Evolutionary conservation across 345 rosid species (phyloP).

Genomic region (Psidium friedrichsthalianum): DNA sequence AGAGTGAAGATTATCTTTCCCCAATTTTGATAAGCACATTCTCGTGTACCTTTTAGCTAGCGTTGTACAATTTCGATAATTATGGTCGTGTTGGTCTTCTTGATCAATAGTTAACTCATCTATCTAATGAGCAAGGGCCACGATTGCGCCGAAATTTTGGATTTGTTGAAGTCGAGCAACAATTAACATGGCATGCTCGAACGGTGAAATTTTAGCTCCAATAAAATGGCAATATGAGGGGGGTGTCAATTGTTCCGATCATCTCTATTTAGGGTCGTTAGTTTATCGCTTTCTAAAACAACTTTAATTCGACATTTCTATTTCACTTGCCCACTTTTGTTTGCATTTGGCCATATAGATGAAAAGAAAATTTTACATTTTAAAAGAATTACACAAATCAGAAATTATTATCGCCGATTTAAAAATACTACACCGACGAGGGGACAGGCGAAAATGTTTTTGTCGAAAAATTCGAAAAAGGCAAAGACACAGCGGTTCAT

Average conservation of each 20-base stretch:
- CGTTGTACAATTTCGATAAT: too few species aligned
- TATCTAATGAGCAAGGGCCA: neutral
- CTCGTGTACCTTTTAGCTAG: too few species aligned
- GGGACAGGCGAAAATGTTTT: too few species aligned
- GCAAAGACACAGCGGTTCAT: neutral
- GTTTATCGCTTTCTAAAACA: neutral
- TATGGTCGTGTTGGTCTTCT: too few species aligned
- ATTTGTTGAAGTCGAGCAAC: neutral
- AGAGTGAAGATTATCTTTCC: too few species aligned
- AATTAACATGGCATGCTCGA: neutral
- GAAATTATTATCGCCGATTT: neutral
- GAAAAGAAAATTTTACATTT: neutral
- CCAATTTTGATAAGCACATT: too few species aligned
- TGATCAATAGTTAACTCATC: too few species aligned
- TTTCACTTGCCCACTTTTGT: neutral
- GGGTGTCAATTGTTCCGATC: neutral
- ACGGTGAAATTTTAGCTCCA: neutral
- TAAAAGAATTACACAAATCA: neutral
- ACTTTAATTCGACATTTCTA: neutral
- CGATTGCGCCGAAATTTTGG: neutral
- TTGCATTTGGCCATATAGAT: neutral
- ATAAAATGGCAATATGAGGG: neutral
- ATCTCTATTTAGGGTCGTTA: neutral
- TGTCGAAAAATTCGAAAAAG: neutral
- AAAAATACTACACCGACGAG: rapidly evolving